phyloP scores from a whole-genome alignment of 2,329 filamentous ascomycete species.

The Sclerotinia nivalis region DNA sequence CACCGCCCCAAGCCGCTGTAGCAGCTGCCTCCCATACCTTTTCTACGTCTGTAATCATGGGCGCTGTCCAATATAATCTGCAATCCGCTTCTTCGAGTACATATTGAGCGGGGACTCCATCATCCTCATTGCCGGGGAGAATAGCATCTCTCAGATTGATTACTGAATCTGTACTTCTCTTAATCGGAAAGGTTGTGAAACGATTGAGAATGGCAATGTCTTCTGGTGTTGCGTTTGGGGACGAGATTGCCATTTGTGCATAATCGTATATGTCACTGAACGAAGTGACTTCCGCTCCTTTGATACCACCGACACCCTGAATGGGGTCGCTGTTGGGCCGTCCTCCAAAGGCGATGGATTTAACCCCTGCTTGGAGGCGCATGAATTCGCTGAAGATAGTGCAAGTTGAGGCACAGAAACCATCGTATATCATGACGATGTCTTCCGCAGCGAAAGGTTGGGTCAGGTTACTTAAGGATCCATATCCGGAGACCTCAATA shows the following conservation, averaged over 20 bases:
- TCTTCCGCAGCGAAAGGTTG: conserved; percentile 46
- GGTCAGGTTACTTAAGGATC: conserved; percentile 36
- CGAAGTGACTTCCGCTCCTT: conserved; percentile 50
- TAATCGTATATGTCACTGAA: conserved; percentile 31
- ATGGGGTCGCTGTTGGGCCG: conserved; percentile 55
- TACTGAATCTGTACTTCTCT: conserved; percentile 38
- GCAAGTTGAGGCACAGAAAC: conserved; percentile 61
- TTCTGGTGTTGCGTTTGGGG: conserved; percentile 26
- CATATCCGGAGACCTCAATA: conserved; percentile 42
- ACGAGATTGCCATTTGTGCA: conserved; percentile 26
- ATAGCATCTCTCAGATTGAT: conserved; percentile 48
- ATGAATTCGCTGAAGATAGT: conserved; percentile 58
- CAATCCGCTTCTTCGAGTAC: conserved; percentile 62
- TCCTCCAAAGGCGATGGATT: conserved; percentile 60
- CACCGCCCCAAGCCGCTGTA: conserved; percentile 46
- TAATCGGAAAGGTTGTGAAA: conserved; percentile 29
- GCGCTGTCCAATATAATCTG: conserved; percentile 57
- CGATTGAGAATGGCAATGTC: conserved; percentile 28
- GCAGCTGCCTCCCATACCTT: conserved; percentile 53
- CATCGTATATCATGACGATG: conserved; percentile 49
- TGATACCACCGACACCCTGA: conserved; percentile 66
- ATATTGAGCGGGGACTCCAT: conserved; percentile 56
- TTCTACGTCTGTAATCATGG: conserved; percentile 53
- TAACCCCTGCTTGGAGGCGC: conserved; percentile 53
- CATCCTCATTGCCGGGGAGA: conserved; percentile 37